phyloP scores from a whole-genome alignment of 2,329 filamentous ascomycete genomes.

The Penicillium sumatraense region DNA sequence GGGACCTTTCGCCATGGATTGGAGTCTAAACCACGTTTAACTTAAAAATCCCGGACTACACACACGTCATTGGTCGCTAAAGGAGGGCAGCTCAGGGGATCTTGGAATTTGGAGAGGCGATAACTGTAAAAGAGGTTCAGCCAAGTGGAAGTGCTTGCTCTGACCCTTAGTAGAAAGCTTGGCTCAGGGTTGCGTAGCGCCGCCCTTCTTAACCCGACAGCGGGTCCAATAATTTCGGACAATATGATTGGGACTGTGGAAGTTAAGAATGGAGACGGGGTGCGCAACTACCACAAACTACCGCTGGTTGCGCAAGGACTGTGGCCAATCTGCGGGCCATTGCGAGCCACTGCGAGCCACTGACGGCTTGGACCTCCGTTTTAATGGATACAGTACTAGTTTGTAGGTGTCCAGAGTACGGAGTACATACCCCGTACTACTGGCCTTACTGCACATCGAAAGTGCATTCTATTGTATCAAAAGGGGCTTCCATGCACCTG shows the following conservation, averaged over 20 bases:
- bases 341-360: background rate
- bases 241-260: background rate
- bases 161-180: conserved; percentile 18
- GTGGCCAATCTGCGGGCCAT: background rate
- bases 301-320: conserved; percentile 3
- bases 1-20: conserved; percentile 9
- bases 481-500: background rate
- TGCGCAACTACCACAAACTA: conserved; percentile 1
- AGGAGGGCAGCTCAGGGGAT: conserved; percentile 13
- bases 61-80: conserved; percentile 15
- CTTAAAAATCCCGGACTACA: conserved; percentile 1
- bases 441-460: too few species aligned
- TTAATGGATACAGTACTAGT: too few species aligned
- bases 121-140: background rate
- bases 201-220: background rate
- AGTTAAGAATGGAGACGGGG: background rate
- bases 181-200: conserved; percentile 8
- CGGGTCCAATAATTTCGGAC: too few species aligned
- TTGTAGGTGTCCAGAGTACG: too few species aligned
- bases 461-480: too few species aligned
- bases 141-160: conserved; percentile 8
- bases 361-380: background rate
- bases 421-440: too few species aligned
- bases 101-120: background rate
- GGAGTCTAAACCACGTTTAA: conserved; percentile 15